These are phyloP conservation scores for Sugiyamaella novakii DNA, from an alignment of 1,139 yeast species.

Conservation along the genomic window DNA sequence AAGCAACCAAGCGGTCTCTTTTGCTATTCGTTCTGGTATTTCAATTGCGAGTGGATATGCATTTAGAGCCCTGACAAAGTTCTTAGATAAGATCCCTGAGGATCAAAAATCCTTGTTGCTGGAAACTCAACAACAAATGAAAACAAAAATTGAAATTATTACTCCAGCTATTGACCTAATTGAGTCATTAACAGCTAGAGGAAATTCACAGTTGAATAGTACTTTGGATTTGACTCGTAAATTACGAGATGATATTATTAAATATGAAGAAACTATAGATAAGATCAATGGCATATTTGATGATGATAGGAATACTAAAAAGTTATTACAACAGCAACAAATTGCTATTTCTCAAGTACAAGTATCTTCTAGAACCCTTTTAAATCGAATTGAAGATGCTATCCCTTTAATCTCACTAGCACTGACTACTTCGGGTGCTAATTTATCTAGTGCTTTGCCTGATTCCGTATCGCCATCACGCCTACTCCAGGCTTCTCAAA, in stretches of 20 bases:
- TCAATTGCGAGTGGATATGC: conserved; percentile 78
- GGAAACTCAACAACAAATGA: conserved; percentile 50
- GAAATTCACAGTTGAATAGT: conserved; percentile 64
- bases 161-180: conserved; percentile 72
- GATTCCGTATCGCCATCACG: conserved; percentile 65
- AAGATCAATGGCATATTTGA: conserved; percentile 30
- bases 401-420: conserved; percentile 72
- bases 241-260: conserved; percentile 60
- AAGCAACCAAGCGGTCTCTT: conserved; percentile 77
- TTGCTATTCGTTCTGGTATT: conserved; percentile 77
- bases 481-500: conserved; percentile 63
- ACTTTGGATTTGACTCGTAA: conserved; percentile 60
- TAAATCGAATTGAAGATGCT: conserved; percentile 62
- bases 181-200: conserved; percentile 68
- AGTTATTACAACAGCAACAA: conserved; percentile 41
- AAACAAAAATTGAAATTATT: conserved; percentile 63
- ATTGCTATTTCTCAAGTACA: conserved; percentile 55
- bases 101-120: conserved; percentile 53
- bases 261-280: conserved; percentile 56
- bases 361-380: conserved; percentile 50
- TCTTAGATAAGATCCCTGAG: conserved; percentile 63
- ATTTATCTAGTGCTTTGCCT: conserved; percentile 55
- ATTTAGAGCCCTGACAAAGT: conserved; percentile 60
- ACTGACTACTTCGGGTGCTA: conserved; percentile 70
- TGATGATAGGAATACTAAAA: background rate